These are phyloP conservation scores for Gelatoporia subvermispora DNA, from an alignment of 768 basidiomycete genomes.

Conservation along the genomic window DNA sequence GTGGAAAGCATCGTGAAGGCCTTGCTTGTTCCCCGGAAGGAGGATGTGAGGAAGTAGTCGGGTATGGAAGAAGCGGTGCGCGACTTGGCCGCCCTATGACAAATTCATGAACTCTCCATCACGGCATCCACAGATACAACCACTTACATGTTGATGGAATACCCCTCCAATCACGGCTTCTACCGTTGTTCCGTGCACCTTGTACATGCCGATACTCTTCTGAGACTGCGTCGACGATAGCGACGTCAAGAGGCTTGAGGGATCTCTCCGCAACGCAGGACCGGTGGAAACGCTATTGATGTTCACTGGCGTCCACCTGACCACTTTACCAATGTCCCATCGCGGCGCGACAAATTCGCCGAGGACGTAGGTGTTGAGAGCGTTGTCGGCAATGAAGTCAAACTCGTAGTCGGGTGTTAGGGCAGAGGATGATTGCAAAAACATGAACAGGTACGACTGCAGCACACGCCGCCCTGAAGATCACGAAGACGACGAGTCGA, in stretches of 20 bases:
- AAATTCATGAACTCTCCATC: neutral
- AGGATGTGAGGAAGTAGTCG: slow-evolving; percentile 35
- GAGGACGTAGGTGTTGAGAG: slow-evolving; percentile 64
- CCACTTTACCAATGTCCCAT: slow-evolving; percentile 71
- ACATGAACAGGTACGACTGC: slow-evolving; percentile 69
- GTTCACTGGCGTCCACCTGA: slow-evolving; percentile 66
- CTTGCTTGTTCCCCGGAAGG: slow-evolving; percentile 20
- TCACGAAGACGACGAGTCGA: neutral
- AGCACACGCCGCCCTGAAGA: slow-evolving; percentile 68
- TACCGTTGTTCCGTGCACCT: slow-evolving; percentile 73
- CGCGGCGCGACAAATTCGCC: slow-evolving; percentile 69
- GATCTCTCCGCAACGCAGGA: slow-evolving; percentile 20
- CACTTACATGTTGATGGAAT: slow-evolving; percentile 74
- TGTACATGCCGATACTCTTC: slow-evolving; percentile 60
- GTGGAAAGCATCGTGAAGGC: slow-evolving; percentile 41
- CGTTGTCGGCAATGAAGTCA: slow-evolving; percentile 49
- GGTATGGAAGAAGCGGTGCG: slow-evolving; percentile 39
- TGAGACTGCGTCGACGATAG: slow-evolving; percentile 1
- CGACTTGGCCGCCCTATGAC: slow-evolving; percentile 35
- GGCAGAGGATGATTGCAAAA: slow-evolving; percentile 51
- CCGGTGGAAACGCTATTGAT: slow-evolving; percentile 10
- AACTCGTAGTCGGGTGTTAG: slow-evolving; percentile 48
- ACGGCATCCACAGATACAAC: neutral
- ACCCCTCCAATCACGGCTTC: slow-evolving; percentile 74
- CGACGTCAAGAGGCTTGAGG: slow-evolving; percentile 9